Evolutionary conservation across 257 asterid genomes (phyloP).

Genomic region (Plantago major): DNA sequence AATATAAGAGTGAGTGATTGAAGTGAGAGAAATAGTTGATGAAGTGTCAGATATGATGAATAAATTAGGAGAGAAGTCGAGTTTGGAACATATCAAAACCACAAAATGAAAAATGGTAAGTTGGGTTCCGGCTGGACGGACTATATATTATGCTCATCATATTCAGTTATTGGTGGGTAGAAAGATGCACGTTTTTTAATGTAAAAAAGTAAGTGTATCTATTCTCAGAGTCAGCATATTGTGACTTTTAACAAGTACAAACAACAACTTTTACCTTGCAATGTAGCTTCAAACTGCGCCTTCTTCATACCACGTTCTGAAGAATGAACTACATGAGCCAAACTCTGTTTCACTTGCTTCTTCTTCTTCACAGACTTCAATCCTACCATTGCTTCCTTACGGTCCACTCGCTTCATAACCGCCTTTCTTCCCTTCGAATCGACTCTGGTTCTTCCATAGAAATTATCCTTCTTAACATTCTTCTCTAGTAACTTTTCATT

Average conservation of each 20-base stretch:
- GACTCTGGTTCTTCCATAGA: slow-evolving; percentile 16
- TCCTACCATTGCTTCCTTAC: slow-evolving; percentile 19
- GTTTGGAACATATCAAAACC: too few species aligned
- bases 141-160: too few species aligned
- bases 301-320: slow-evolving; percentile 10
- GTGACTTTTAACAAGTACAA: background rate
- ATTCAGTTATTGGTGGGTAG: too few species aligned
- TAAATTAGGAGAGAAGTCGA: too few species aligned
- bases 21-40: too few species aligned
- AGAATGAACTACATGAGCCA: slow-evolving; percentile 17
- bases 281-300: slow-evolving; percentile 17
- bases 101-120: too few species aligned
- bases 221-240: too few species aligned
- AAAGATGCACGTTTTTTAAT: too few species aligned
- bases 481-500: slow-evolving; percentile 11
- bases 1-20: too few species aligned
- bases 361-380: slow-evolving; percentile 21
- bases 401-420: slow-evolving; percentile 10
- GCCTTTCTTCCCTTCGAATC: slow-evolving; percentile 31
- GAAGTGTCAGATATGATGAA: too few species aligned
- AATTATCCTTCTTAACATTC: slow-evolving; percentile 8
- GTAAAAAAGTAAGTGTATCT: too few species aligned
- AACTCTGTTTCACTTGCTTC: slow-evolving; percentile 13
- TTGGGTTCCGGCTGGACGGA: too few species aligned
- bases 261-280: slow-evolving; percentile 22